Percentiles rank a stretch among this genome's conserved stretches.
These are phyloP conservation scores for Phytopythium montanum DNA, from an alignment of 352 stramenopile genomes.

Conservation along the genomic window DNA sequence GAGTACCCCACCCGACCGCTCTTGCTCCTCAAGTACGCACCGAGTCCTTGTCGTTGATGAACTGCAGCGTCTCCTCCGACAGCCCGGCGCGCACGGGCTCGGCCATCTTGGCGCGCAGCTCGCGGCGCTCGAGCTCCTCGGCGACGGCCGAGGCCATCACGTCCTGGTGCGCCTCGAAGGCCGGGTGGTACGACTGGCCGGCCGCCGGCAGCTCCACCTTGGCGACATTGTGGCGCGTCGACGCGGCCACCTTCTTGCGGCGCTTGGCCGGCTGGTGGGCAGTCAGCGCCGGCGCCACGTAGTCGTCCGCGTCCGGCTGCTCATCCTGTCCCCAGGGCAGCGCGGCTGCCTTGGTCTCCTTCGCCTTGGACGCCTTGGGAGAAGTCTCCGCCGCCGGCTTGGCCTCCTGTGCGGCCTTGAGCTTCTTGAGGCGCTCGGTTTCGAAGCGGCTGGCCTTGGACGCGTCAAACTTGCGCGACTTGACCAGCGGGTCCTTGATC, in stretches of 20 bases:
- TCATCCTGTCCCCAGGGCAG: slow-evolving; percentile 43
- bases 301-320: slow-evolving; percentile 47
- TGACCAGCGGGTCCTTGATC: slow-evolving; percentile 70
- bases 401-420: slow-evolving; percentile 26
- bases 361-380: too few relatives aligned
- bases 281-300: slow-evolving; percentile 48
- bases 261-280: slow-evolving; percentile 43
- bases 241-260: slow-evolving; percentile 45
- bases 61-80: slow-evolving; percentile 77
- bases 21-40: slow-evolving; percentile 11
- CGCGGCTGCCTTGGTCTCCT: slow-evolving; percentile 8
- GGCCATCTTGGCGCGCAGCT: slow-evolving; percentile 35
- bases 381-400: slow-evolving; percentile 8
- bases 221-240: slow-evolving; percentile 63
- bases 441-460: slow-evolving; percentile 64
- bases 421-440: slow-evolving; percentile 48
- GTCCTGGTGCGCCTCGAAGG: slow-evolving; percentile 80
- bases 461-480: slow-evolving; percentile 67
- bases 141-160: slow-evolving; percentile 69
- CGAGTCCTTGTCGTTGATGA: slow-evolving; percentile 65
- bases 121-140: slow-evolving; percentile 62
- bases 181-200: slow-evolving; percentile 84
- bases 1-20: not conserved
- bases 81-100: slow-evolving; percentile 53
- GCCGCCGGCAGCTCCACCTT: slow-evolving; percentile 69